Conservation (phyloP, 345 rosid species). For the Acer yangbiense region DNA sequence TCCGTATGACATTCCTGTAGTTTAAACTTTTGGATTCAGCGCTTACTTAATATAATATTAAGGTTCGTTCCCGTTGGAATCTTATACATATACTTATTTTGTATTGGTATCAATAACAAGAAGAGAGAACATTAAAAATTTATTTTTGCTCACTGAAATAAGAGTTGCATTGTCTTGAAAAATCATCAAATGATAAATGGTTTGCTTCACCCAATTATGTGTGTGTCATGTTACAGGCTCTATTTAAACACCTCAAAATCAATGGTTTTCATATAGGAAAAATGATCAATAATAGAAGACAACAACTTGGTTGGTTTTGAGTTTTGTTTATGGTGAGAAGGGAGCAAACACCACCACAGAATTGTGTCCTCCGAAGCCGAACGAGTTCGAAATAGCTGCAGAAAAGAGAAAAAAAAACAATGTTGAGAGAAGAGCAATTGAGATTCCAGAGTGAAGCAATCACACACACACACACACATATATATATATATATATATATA, state of each 20-base stretch:
- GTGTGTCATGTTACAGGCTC: background rate
- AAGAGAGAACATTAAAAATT: background rate
- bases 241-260: background rate
- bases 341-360: conserved; percentile 71
- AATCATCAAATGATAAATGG: background rate
- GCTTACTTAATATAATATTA: no score
- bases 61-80: no score
- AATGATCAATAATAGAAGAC: conserved; percentile 1
- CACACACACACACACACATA: no score
- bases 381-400: conserved; percentile 67
- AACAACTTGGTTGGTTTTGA: background rate
- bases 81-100: no score
- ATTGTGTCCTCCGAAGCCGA: conserved; percentile 71
- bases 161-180: background rate
- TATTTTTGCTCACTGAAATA: background rate
- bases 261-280: background rate
- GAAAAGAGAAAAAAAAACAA: background rate
- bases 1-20: no score
- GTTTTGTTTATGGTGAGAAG: conserved; percentile 33
- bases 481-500: no score
- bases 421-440: background rate
- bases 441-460: background rate
- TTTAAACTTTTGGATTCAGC: no score
- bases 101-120: no score
- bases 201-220: background rate